A percentile compares a stretch with the other conserved stretches of the same genome.
phyloP scores from a whole-genome alignment of 2,329 filamentous ascomycete species.

The Penicillium olsonii region DNA sequence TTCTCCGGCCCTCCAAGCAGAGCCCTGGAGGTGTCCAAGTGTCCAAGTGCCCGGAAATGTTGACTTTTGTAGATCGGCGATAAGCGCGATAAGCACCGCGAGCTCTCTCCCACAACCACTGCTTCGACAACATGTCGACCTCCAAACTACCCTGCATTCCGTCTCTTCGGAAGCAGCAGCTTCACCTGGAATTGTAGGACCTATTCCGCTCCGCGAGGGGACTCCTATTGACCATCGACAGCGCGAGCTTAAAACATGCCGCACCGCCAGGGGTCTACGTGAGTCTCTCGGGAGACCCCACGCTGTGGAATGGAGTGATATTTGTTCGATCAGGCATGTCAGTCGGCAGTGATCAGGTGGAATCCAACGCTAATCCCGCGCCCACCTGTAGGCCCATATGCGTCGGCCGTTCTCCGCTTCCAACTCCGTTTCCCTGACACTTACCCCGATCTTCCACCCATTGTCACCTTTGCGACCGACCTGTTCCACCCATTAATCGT shows the following conservation, averaged over 20 bases:
- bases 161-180: constrained; percentile 70
- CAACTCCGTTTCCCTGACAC: constrained; percentile 81
- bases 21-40: too few relatives aligned
- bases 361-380: background rate
- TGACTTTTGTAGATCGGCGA: constrained; percentile 4
- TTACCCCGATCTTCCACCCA: constrained; percentile 77
- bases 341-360: too few relatives aligned
- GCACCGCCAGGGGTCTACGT: constrained; percentile 87
- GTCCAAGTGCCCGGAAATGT: too few relatives aligned
- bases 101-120: background rate
- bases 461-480: constrained; percentile 86
- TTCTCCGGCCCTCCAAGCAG: too few relatives aligned
- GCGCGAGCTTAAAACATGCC: constrained; percentile 76
- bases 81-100: constrained; percentile 10
- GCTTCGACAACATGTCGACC: constrained; percentile 33
- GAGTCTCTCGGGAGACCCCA: constrained; percentile 76
- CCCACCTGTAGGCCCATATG: constrained; percentile 73
- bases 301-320: constrained; percentile 84
- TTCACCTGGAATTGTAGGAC: constrained; percentile 78
- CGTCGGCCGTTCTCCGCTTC: constrained; percentile 83
- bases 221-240: constrained; percentile 40
- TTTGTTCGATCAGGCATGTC: constrained; percentile 81
- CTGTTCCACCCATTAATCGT: constrained; percentile 94
- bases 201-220: background rate
- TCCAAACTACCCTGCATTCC: constrained; percentile 42